Percentiles rank a stretch among this genome's conserved stretches.
These are phyloP conservation scores for Flaveria ramosissima DNA, from an alignment of 129 eudicot genomes.

Conservation along the genomic window DNA sequence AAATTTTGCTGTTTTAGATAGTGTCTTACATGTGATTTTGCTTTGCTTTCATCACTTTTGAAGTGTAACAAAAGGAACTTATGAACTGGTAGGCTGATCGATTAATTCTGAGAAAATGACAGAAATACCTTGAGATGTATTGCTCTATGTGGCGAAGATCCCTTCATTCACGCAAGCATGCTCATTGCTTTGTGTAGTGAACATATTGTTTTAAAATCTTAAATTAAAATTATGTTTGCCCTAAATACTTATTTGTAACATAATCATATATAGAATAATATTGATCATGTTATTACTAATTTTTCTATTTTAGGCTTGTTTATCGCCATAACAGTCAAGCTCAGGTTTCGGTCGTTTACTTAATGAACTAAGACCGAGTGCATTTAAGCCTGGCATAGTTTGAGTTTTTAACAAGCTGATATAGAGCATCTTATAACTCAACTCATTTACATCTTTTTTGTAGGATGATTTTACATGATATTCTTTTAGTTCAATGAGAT, in stretches of 20 bases:
- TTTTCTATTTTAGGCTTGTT: too few species aligned
- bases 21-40: background rate
- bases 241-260: too few species aligned
- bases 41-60: background rate
- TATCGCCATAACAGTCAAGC: too few species aligned
- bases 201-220: too few species aligned
- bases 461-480: background rate
- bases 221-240: too few species aligned
- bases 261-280: too few species aligned
- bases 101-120: background rate
- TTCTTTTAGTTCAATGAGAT: background rate
- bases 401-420: too few species aligned
- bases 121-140: background rate
- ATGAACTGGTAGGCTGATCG: background rate
- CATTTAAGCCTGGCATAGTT: background rate
- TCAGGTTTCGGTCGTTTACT: too few species aligned
- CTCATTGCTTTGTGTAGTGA: background rate
- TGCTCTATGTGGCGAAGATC: background rate
- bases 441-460: too few species aligned
- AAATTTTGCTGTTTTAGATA: constrained; percentile 18
- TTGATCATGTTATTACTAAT: too few species aligned
- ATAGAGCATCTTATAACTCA: background rate
- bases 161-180: background rate
- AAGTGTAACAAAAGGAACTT: background rate
- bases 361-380: background rate